Percentiles rank a stretch among this genome's conserved stretches.
Evolutionary conservation across 768 basidiomycete genomes (phyloP).

Genomic region (Coprinopsis marcescibilis): DNA sequence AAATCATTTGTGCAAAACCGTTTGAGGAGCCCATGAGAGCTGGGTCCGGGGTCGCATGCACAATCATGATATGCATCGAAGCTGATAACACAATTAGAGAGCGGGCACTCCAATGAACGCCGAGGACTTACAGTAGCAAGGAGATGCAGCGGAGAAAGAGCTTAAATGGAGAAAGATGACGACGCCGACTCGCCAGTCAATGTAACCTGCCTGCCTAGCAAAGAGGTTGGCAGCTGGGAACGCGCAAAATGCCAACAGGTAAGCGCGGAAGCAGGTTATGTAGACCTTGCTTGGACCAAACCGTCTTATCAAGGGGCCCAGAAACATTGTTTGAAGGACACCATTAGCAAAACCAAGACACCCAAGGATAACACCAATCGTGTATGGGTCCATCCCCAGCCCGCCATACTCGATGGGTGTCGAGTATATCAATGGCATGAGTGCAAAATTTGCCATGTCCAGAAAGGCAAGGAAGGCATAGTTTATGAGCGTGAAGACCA

Average conservation of each 20-base stretch:
- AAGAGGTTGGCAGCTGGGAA: conserved; percentile 33
- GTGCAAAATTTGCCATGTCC: conserved; percentile 31
- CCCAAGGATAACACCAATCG: conserved; percentile 58
- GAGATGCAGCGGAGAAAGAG: conserved; percentile 22
- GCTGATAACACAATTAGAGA: not conserved
- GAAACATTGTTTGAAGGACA: conserved; percentile 43
- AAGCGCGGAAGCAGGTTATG: conserved; percentile 25
- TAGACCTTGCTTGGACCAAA: conserved; percentile 52
- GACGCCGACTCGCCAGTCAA: conserved; percentile 26
- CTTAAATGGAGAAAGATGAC: conserved; percentile 26
- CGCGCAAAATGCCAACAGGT: conserved; percentile 20
- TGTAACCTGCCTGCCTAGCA: conserved; percentile 26
- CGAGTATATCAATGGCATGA: conserved; percentile 42
- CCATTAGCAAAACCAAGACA: conserved; percentile 42
- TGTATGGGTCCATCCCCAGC: conserved; percentile 55
- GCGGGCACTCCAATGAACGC: not conserved
- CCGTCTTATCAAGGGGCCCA: conserved; percentile 43
- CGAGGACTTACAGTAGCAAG: conserved; percentile 33
- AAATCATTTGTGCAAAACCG: conserved; percentile 49
- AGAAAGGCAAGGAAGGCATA: conserved; percentile 31
- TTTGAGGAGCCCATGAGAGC: conserved; percentile 46
- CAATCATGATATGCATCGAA: conserved; percentile 36
- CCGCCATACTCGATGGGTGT: conserved; percentile 60
- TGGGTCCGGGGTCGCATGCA: conserved; percentile 34
- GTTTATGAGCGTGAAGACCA: conserved; percentile 23